Base-by-base conservation (phyloP, 805 yeast genomes). In the Candida argentea region DNA sequence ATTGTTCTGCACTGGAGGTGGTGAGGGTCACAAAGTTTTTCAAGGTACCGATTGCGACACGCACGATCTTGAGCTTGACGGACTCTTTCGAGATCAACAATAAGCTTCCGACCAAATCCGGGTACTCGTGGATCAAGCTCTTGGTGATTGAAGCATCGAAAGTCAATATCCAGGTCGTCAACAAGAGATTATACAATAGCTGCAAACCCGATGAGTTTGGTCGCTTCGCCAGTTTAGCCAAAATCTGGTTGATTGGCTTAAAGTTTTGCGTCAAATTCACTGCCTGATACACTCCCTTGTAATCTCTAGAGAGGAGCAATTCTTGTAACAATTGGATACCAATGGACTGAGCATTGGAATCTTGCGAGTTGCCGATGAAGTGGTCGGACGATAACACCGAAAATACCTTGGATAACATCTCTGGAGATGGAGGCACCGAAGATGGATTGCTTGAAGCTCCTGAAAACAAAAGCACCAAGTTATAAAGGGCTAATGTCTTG, bases 41-140 rank as follows among this genome's bases (percentile, higher is more conserved):
- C 38, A 87, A 60, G 22, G 80, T 73, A 1, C 93, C 76, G 16
- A 86, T 65, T n/a, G 91, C 67, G 24, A 91, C 63, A 48, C 98
- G 70, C 18, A 85, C 81, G 31, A 91, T 74, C 61, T 91, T 91
- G 57, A 87, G 94, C 61, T 91, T 91, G 40, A 89, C 82, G 2
- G 95, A 83, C 33, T 74, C 73, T 48, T 80, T 82, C 16, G 86
- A 73, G 26, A 83, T 64, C 22, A 55, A 54, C 36, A 70, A 64
- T 57, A 67, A 65, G 52, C 46, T 62, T 26, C 61, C 76, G 31
- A 70, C 68, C 46, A 69, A 55, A 36, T 59, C 70, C n/a, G 62
- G 72, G 56, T 59, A 83, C 39, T 57, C 66, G 43, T 56, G 57
- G 34, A 63, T 69, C 41, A 68, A 61, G 36, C 52, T 66, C 36